Base-by-base conservation (phyloP, 108 stramenopile genomes). In the Skeletonema marinoi region DNA sequence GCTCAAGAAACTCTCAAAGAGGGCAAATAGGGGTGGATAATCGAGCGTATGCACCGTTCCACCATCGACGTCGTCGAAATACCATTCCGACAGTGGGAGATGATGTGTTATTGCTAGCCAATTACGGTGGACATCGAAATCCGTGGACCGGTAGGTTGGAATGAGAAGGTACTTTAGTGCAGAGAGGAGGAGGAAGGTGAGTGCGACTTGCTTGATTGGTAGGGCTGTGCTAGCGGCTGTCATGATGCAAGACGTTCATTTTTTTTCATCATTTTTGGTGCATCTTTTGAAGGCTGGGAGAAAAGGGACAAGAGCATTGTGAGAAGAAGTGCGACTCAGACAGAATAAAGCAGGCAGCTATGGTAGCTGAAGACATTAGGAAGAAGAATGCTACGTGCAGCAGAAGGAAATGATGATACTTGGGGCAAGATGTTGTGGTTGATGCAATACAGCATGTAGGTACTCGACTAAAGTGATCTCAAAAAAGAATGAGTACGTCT, bases 1-100 rank as follows among this genome's bases (percentile, higher is more conserved):
- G 16, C 90, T 68, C 31, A 96, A 82, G 2, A 78, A 33, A 65
- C 81, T 91, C 73, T 99, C 96, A 66, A 97, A 97, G 62, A 80
- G 93, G 14, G 94, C 97, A 80, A 99, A 99, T 63, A 89, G 67
- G 7, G 98, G 98, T 11, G 98, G 98, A 77, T 99, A 99, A 80
- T 99, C 98, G 67, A 98, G 71, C 3, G 98, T 99, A 78, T 98
- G 97, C 10, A 90, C 83, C 8, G 96, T 95, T 3, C 87, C 82
- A 5, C 89, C 92, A 17, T 88, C 68, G 44, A 81, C 70, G 56
- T 96, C 84, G 50, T 98, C 94, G 66, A 85, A 95, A 83, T 99
- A 99, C 98, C 98, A 99, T 60, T 92, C 71, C 16, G 56, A 66
- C 2, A 96, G 19, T 6, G 91, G 92, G 13, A 86, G 61, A 30